Base-by-base conservation (phyloP, 148 eudicot species). In the Fallopia convolvulus region DNA sequence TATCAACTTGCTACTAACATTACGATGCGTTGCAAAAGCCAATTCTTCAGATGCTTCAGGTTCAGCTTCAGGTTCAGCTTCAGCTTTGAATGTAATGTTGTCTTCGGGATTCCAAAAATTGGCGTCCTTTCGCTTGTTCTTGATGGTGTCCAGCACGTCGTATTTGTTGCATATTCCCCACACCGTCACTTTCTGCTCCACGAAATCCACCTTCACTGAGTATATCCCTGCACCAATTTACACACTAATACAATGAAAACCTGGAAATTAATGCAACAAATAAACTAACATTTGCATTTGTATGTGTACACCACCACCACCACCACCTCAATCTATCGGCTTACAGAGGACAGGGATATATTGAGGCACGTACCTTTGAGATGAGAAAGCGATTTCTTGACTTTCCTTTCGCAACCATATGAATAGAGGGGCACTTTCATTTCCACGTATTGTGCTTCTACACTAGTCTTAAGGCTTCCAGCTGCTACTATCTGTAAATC, bases 91-190 rank as follows among this genome's bases (percentile, higher is more conserved):
- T 26, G 30, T 26, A 26, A 26, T 26, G 75, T 83, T 82, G 83
- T 90, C 95, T 76, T 84, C 86, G n/a, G 79, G 72, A 39, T 87
- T 76, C 97, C 97, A 90, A 79, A 90, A 93, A 49, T 74, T 80
- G 42, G 95, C 88, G 11, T 81, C 95, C 80, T 90, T 94, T 66
- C 98, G 87, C 86, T 94, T 94, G 68, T 75, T 87, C 85, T 79
- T 87, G 33, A 88, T 85, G 47, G 82, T 88, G 2, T 80, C 60
- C 42, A 92, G 85, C 74, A 94, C 95, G 52, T 90, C 98, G 73
- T 80, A 44, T 70, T 92, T 94, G 93, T 94, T 89, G 86, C 98
- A 94, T 58, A 94, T 94, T 74, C 98, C 98, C 97, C 97, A 92
- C 49, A 92, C 95, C 5, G 88, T 90, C 85, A 94, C 97, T 82